Conservation (phyloP, 805 yeast genomes). For the Priceomyces castillae region DNA sequence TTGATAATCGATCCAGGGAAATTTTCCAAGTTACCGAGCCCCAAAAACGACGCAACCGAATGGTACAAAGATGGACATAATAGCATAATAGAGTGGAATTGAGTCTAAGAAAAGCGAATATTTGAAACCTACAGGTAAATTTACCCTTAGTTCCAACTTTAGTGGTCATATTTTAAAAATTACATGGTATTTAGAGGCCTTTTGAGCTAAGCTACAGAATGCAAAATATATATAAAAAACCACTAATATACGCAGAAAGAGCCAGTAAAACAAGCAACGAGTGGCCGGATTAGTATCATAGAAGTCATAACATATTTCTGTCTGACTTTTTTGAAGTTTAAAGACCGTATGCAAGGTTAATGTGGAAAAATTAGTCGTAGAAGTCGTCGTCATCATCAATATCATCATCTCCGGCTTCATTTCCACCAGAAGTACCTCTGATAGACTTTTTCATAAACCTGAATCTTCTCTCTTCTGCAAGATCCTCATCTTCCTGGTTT, state of each 20-base stretch:
- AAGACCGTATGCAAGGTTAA: too few relatives aligned
- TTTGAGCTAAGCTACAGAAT: not conserved
- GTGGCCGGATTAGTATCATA: not conserved
- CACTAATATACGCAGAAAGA: not conserved
- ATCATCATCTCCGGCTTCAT: slow-evolving; percentile 32
- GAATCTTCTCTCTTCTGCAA: slow-evolving; percentile 50
- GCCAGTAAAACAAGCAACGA: not conserved
- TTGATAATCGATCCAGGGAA: not conserved
- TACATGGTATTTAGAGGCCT: too few relatives aligned
- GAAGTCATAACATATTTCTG: too few relatives aligned
- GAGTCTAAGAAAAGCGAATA: too few relatives aligned
- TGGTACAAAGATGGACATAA: too few relatives aligned
- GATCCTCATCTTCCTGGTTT: slow-evolving; percentile 56
- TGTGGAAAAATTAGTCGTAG: not conserved
- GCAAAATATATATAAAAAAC: not conserved
- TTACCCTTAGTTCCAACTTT: too few relatives aligned
- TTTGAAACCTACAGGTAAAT: too few relatives aligned
- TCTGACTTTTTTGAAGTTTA: too few relatives aligned
- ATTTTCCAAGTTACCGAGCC: not conserved
- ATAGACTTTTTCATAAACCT: slow-evolving; percentile 59
- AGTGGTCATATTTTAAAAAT: too few relatives aligned
- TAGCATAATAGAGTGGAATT: too few relatives aligned
- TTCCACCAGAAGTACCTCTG: slow-evolving; percentile 33
- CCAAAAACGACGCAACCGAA: too few relatives aligned
- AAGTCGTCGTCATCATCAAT: slow-evolving; percentile 19